phyloP scores from a whole-genome alignment of 2,329 filamentous ascomycete genomes.

The Orbilia blumenaviensis region DNA sequence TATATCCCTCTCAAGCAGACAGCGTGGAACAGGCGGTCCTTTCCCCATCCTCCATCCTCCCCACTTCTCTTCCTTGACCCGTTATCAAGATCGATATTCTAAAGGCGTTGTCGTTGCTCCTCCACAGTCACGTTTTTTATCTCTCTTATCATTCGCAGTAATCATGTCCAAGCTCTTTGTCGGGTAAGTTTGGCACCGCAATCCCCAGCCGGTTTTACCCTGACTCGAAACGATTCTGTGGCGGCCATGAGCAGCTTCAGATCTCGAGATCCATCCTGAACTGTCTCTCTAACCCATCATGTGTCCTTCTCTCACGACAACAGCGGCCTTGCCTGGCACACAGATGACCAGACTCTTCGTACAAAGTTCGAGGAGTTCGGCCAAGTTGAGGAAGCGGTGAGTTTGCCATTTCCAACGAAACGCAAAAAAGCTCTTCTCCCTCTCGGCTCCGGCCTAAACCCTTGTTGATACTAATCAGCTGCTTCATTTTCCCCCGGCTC shows the following conservation, averaged over 20 bases:
- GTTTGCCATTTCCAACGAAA: constrained; percentile 62
- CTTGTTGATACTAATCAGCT: constrained; percentile 52
- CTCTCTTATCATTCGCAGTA: constrained; percentile 53
- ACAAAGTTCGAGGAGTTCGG: constrained; percentile 94
- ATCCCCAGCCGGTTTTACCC: constrained; percentile 52
- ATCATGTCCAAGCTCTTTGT: constrained; percentile 54
- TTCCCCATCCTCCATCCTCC: constrained; percentile 45
- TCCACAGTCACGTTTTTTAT: constrained; percentile 55
- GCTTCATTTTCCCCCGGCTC: constrained; percentile 52
- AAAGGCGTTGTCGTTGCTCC: constrained; percentile 54
- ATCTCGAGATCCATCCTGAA: constrained; percentile 11
- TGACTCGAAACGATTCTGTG: constrained; percentile 29
- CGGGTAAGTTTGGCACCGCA: constrained; percentile 53
- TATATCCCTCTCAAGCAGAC: constrained; percentile 45
- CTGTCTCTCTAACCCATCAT: constrained; percentile 44
- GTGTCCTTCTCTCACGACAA: constrained; percentile 40
- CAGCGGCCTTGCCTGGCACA: constrained; percentile 98
- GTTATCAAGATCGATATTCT: constrained; percentile 48
- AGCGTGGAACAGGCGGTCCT: constrained; percentile 43
- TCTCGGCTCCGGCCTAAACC: constrained; percentile 54
- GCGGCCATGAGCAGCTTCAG: constrained; percentile 28
- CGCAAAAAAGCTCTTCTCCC: constrained; percentile 32
- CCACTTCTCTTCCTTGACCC: constrained; percentile 25
- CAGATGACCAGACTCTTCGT: constrained; percentile 85
- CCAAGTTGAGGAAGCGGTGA: constrained; percentile 90